Percentiles rank a stretch among this genome's conserved stretches.
Conservation (phyloP, 1,284 basidiomycete genomes). For the Malassezia obtusa region DNA sequence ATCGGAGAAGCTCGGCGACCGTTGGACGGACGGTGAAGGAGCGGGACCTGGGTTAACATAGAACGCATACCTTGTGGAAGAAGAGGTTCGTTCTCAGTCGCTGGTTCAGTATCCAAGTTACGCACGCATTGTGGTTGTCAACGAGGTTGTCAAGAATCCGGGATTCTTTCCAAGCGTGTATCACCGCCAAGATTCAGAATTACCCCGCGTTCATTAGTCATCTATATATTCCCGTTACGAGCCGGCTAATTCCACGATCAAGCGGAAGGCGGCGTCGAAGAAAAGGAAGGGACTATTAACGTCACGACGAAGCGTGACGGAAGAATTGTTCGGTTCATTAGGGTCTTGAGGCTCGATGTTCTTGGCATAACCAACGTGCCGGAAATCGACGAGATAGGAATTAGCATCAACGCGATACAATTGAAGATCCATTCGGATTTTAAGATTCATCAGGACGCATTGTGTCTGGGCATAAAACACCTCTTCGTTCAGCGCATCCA, state of each 20-base stretch:
- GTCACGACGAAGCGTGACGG: constrained; percentile 57
- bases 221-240: neutral
- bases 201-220: neutral
- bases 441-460: constrained; percentile 50
- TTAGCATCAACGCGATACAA: constrained; percentile 88
- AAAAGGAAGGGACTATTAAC: constrained; percentile 84
- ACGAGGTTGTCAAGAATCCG: no score
- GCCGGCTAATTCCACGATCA: constrained; percentile 49
- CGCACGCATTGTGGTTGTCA: constrained; percentile 6
- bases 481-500: constrained; percentile 51
- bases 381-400: constrained; percentile 96
- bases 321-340: no score
- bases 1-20: constrained; percentile 17
- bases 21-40: neutral
- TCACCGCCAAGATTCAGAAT: neutral
- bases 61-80: neutral
- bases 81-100: constrained; percentile 9
- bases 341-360: constrained; percentile 20
- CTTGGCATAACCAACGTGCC: constrained; percentile 71
- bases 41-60: neutral
- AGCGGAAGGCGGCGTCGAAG: constrained; percentile 76
- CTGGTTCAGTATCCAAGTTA: neutral
- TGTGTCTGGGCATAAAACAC: constrained; percentile 93
- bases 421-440: constrained; percentile 79
- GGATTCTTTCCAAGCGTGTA: neutral